Evolutionary conservation across 495 filamentous ascomycete species (phyloP).

Genomic region (Aspergillus haitiensis): DNA sequence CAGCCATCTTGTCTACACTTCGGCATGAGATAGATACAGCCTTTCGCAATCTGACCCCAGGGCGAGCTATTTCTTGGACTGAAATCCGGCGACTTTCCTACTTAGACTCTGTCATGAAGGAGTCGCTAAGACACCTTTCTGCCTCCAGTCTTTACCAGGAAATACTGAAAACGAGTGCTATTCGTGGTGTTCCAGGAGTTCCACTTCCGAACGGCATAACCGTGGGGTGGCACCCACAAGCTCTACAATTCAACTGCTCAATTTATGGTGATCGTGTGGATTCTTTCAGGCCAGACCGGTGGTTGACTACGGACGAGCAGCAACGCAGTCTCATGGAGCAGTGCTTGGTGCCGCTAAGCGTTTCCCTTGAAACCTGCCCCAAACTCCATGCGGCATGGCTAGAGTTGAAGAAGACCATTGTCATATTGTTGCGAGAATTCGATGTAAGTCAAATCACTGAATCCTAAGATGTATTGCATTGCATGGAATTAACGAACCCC

Average conservation of each 20-base stretch:
- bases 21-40: conserved; percentile 19
- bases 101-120: conserved; percentile 32
- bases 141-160: conserved; percentile 24
- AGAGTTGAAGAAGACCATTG: conserved; percentile 26
- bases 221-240: conserved; percentile 28
- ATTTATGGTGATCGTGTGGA: conserved; percentile 51
- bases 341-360: conserved; percentile 12
- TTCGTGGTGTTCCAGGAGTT: conserved; percentile 6
- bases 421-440: conserved; percentile 20
- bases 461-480: not conserved
- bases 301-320: conserved; percentile 33
- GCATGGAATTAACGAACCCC: not conserved
- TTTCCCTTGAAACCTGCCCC: not conserved
- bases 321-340: conserved; percentile 16
- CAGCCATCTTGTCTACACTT: conserved; percentile 9
- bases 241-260: conserved; percentile 29
- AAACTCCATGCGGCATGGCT: conserved; percentile 18
- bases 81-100: conserved; percentile 21
- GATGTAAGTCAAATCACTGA: conserved; percentile 14
- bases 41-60: not conserved
- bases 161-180: conserved; percentile 25
- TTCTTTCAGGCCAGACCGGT: conserved; percentile 53
- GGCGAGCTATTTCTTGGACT: conserved; percentile 8
- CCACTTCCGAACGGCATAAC: conserved; percentile 28
- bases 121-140: conserved; percentile 35